These are phyloP conservation scores for Rhodotorula sp. DNA, from an alignment of 1,284 basidiomycete genomes.

Conservation along the genomic window DNA sequence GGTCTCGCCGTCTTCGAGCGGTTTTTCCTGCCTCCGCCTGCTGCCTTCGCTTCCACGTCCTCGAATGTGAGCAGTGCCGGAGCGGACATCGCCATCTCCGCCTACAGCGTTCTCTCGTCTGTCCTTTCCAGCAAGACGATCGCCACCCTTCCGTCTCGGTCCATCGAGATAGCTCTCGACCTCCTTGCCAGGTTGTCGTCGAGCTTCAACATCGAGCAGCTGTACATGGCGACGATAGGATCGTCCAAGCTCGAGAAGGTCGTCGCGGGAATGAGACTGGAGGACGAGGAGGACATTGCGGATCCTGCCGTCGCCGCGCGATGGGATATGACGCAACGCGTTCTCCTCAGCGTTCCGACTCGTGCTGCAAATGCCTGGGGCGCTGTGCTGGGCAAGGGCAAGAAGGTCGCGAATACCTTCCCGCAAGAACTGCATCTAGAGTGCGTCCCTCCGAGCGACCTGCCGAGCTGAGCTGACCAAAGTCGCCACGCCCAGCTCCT, in stretches of 20 bases:
- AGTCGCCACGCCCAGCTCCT: conserved; percentile 9
- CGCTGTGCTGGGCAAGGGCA: conserved; percentile 45
- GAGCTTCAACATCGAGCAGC: conserved; percentile 56
- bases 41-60: neutral
- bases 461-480: no score
- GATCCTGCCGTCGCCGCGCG: conserved; percentile 39
- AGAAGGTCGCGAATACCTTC: neutral
- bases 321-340: conserved; percentile 71
- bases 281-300: conserved; percentile 46
- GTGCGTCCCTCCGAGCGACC: conserved; percentile 1
- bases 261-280: neutral
- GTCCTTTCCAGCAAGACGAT: conserved; percentile 51
- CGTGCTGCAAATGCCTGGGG: conserved; percentile 65
- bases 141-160: conserved; percentile 30
- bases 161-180: conserved; percentile 43
- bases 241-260: no score
- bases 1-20: conserved; percentile 60
- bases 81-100: conserved; percentile 21
- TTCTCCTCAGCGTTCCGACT: conserved; percentile 60
- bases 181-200: conserved; percentile 65
- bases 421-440: conserved; percentile 48
- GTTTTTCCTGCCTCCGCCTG: conserved; percentile 39
- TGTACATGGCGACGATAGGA: conserved; percentile 59
- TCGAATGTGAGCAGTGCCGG: neutral
- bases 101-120: conserved; percentile 27